Conservation (phyloP, 306 rosid species). For the Morella rubra region DNA sequence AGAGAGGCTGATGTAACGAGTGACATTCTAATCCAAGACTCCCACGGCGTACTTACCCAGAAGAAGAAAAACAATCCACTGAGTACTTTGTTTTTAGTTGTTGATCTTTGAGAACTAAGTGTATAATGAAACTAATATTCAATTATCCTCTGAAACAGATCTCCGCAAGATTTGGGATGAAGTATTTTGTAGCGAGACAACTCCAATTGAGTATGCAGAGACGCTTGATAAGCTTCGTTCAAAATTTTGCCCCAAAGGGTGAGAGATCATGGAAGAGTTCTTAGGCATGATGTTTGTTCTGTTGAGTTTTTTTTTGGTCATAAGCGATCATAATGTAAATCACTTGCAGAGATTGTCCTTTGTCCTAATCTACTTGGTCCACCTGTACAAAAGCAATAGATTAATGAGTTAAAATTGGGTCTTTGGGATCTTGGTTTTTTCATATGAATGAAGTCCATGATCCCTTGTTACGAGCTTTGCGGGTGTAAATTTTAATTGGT, state of each 20-base stretch:
- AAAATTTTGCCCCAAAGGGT: slow-evolving; percentile 49
- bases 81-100: too few species aligned
- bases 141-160: slow-evolving; percentile 42
- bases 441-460: not conserved
- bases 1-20: too few species aligned
- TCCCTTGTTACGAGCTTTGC: not conserved
- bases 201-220: slow-evolving; percentile 69
- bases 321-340: slow-evolving; percentile 27
- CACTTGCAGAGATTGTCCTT: not conserved
- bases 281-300: not conserved
- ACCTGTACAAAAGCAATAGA: not conserved
- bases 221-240: slow-evolving; percentile 65
- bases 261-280: slow-evolving; percentile 11
- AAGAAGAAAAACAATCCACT: too few species aligned
- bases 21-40: too few species aligned
- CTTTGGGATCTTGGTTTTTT: not conserved
- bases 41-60: too few species aligned
- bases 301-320: not conserved
- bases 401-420: not conserved
- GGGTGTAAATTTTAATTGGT: too few species aligned
- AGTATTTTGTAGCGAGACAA: slow-evolving; percentile 65
- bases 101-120: not conserved
- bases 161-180: slow-evolving; percentile 74
- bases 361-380: not conserved
- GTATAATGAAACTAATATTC: slow-evolving; percentile 7